A percentile compares a stretch with the other conserved stretches of the same genome.
phyloP scores from a whole-genome alignment of 1,139 yeast species.

The Candida sp. region DNA sequence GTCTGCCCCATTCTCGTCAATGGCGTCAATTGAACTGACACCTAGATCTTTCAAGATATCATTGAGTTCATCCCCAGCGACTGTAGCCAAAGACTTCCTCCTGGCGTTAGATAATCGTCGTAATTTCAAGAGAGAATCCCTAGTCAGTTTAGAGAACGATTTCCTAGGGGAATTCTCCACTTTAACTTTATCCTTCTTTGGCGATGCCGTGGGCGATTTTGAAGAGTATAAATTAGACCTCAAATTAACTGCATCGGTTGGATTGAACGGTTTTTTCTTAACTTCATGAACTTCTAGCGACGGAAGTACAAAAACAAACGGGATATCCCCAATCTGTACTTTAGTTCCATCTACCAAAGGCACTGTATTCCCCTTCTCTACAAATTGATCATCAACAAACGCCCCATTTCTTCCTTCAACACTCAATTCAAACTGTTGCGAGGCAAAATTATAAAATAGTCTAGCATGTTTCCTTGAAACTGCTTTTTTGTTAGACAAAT shows the following conservation, averaged over 20 bases:
- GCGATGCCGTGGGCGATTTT: slow-evolving; percentile 14
- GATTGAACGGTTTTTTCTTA: slow-evolving; percentile 41
- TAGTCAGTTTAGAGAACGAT: slow-evolving; percentile 7
- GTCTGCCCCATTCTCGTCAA: slow-evolving; percentile 33
- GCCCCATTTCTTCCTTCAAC: slow-evolving; percentile 96
- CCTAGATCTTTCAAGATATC: slow-evolving; percentile 38
- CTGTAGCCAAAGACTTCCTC: slow-evolving; percentile 37
- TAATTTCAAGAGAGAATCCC: slow-evolving; percentile 13
- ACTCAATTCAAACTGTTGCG: slow-evolving; percentile 86
- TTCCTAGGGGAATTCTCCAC: slow-evolving; percentile 3
- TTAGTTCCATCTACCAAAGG: slow-evolving; percentile 79
- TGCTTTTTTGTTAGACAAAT: slow-evolving; percentile 86
- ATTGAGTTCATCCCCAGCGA: slow-evolving; percentile 39
- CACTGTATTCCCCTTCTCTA: slow-evolving; percentile 86
- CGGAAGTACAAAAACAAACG: slow-evolving; percentile 84
- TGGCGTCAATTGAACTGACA: slow-evolving; percentile 32
- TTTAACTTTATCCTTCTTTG: slow-evolving; percentile 7
- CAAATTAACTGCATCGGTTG: slow-evolving; percentile 52
- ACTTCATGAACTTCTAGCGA: slow-evolving; percentile 30
- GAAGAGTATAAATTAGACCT: slow-evolving; percentile 39
- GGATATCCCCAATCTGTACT: slow-evolving; percentile 90
- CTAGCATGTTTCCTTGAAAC: slow-evolving; percentile 92
- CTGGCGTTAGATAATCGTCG: slow-evolving; percentile 36
- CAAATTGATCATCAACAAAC: slow-evolving; percentile 84
- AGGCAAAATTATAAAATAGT: slow-evolving; percentile 92